A percentile compares a stretch with the other conserved stretches of the same genome.
Conservation (phyloP, 805 yeast genomes). For the Kodamaea kaohsiungensis region DNA sequence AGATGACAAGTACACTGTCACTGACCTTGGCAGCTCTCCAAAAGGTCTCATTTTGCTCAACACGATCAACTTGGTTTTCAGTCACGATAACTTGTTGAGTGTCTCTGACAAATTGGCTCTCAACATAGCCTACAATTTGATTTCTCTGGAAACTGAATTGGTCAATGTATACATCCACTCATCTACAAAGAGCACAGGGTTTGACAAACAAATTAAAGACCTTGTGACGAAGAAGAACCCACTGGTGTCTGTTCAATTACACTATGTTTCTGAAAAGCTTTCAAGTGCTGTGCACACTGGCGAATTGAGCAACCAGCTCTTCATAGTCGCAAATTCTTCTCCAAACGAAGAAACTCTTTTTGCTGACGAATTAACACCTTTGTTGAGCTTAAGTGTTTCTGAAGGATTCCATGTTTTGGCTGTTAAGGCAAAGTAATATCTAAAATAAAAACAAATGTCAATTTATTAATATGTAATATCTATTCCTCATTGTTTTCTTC, state of each 20-base stretch:
- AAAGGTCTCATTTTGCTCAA: slow-evolving; percentile 16
- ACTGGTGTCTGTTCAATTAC: slow-evolving; percentile 13
- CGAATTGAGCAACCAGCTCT: slow-evolving; percentile 20
- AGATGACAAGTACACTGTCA: slow-evolving; percentile 8
- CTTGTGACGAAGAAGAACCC: slow-evolving; percentile 12
- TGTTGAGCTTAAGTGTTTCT: slow-evolving; percentile 22
- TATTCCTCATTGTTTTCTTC: slow-evolving; percentile 4
- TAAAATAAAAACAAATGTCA: background rate
- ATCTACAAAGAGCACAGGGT: slow-evolving; percentile 15
- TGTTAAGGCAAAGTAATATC: slow-evolving; percentile 12
- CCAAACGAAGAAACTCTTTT: slow-evolving; percentile 13
- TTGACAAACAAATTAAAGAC: slow-evolving; percentile 11
- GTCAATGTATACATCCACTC: slow-evolving; percentile 24
- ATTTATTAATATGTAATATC: background rate
- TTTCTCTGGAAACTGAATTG: slow-evolving; percentile 8
- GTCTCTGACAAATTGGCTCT: slow-evolving; percentile 35
- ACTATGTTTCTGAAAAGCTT: slow-evolving; percentile 19
- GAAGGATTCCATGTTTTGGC: slow-evolving; percentile 27
- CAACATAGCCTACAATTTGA: slow-evolving; percentile 25
- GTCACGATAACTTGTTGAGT: slow-evolving; percentile 34
- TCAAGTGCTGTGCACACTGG: slow-evolving; percentile 13
- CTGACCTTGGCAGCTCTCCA: slow-evolving; percentile 8
- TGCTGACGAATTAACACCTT: slow-evolving; percentile 21
- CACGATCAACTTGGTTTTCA: slow-evolving; percentile 28
- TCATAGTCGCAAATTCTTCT: slow-evolving; percentile 25